These are phyloP conservation scores for Colletotrichum sp. DNA, from an alignment of 2,329 filamentous ascomycete species.

Conservation along the genomic window DNA sequence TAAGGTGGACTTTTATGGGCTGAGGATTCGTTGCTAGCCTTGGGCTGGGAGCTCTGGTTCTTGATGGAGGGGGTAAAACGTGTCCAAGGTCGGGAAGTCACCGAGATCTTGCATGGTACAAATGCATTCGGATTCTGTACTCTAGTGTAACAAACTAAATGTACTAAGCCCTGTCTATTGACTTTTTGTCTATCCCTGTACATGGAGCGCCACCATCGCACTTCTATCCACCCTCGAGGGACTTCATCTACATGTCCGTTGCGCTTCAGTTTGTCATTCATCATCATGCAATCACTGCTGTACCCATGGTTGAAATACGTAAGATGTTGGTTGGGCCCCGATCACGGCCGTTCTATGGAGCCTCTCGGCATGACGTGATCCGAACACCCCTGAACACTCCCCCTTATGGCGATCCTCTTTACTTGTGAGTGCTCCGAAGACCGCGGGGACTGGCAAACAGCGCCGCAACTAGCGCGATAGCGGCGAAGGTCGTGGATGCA, in stretches of 20 bases:
- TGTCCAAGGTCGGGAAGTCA: background rate
- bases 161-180: background rate
- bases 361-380: background rate
- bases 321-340: background rate
- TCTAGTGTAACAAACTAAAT: background rate
- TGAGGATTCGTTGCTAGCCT: background rate
- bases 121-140: background rate
- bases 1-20: background rate
- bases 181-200: background rate
- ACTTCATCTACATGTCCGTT: background rate
- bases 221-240: background rate
- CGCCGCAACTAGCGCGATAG: slow-evolving; percentile 43
- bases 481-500: slow-evolving; percentile 56
- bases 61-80: background rate
- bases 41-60: background rate
- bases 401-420: background rate
- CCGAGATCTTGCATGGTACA: background rate
- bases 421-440: slow-evolving; percentile 34
- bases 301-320: fast-evolving
- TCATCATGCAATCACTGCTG: background rate
- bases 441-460: slow-evolving; percentile 32
- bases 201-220: background rate
- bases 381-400: background rate
- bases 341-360: background rate
- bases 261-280: background rate